phyloP scores from a whole-genome alignment of 768 basidiomycete genomes.

The Trametes coccinea region DNA sequence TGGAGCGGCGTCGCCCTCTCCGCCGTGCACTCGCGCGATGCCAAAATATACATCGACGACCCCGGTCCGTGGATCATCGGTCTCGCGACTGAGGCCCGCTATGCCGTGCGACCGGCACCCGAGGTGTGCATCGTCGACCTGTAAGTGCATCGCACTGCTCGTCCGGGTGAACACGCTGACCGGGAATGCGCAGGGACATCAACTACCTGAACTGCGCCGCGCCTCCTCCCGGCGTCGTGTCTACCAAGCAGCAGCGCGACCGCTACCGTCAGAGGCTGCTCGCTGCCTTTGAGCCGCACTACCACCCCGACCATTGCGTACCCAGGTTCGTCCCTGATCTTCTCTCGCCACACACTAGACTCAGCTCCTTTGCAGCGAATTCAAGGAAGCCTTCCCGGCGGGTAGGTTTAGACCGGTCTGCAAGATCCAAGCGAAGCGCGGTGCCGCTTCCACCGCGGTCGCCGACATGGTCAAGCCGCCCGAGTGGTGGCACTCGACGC shows the following conservation, averaged over 20 bases:
- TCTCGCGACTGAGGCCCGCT: constrained; percentile 80
- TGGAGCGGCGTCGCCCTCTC: constrained; percentile 89
- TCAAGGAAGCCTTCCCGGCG: constrained; percentile 93
- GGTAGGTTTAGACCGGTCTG: constrained; percentile 89
- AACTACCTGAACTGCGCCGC: constrained; percentile 69
- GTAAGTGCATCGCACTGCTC: constrained; percentile 40
- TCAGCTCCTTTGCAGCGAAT: constrained; percentile 58
- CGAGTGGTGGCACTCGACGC: constrained; percentile 92
- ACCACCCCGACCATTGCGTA: constrained; percentile 86
- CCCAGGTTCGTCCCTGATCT: constrained; percentile 50
- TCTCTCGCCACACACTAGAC: background rate
- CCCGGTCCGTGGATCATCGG: constrained; percentile 97
- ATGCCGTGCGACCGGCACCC: constrained; percentile 68
- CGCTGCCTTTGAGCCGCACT: constrained; percentile 79
- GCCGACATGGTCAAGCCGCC: constrained; percentile 90
- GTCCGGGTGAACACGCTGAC: background rate
- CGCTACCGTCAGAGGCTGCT: constrained; percentile 74
- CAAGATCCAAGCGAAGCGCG: constrained; percentile 84
- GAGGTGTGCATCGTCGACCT: constrained; percentile 79
- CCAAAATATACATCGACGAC: constrained; percentile 92
- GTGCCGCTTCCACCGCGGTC: constrained; percentile 75
- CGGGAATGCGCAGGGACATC: constrained; percentile 26
- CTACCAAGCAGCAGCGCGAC: constrained; percentile 77
- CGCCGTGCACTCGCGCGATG: constrained; percentile 84
- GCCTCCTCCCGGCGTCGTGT: constrained; percentile 74